Evolutionary conservation across 805 yeast species (phyloP).

Genomic region (Yarrowia sp.): DNA sequence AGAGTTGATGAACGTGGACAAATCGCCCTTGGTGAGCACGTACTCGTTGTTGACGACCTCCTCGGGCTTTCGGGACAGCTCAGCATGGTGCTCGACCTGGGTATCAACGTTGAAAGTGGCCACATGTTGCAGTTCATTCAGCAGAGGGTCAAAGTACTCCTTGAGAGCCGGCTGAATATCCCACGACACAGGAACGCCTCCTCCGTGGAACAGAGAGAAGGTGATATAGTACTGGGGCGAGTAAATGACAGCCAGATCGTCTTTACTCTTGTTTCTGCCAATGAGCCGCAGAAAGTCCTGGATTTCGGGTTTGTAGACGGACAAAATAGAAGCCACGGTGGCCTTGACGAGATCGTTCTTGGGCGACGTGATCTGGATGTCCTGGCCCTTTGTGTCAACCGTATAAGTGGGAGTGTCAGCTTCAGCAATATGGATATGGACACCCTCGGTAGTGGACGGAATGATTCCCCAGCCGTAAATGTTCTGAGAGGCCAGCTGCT

Average conservation of each 20-base stretch:
- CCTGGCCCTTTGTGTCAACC: conserved; percentile 52
- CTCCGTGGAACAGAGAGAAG: conserved; percentile 73
- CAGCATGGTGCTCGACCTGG: conserved; percentile 75
- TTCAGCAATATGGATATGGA: conserved; percentile 44
- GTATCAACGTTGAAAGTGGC: conserved; percentile 80
- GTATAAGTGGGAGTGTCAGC: conserved; percentile 50
- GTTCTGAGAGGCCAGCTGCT: conserved; percentile 60
- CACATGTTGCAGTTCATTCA: conserved; percentile 59
- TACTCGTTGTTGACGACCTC: conserved; percentile 44
- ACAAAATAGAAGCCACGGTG: conserved; percentile 52
- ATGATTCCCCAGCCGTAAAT: conserved; percentile 51
- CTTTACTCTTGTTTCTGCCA: conserved; percentile 42
- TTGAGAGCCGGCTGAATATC: conserved; percentile 64
- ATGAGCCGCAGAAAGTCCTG: conserved; percentile 52
- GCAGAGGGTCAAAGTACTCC: conserved; percentile 62
- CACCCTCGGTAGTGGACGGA: conserved; percentile 44
- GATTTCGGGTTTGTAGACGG: conserved; percentile 55
- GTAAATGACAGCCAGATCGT: conserved; percentile 54
- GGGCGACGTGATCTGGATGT: conserved; percentile 55
- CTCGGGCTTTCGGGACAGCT: conserved; percentile 46
- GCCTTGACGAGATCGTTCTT: conserved; percentile 59
- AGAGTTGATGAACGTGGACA: conserved; percentile 79
- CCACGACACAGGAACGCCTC: conserved; percentile 68
- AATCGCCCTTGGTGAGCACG: conserved; percentile 58
- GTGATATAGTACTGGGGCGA: conserved; percentile 77